Conservation (phyloP, 83 land plant species). For the Thuja plicata region DNA sequence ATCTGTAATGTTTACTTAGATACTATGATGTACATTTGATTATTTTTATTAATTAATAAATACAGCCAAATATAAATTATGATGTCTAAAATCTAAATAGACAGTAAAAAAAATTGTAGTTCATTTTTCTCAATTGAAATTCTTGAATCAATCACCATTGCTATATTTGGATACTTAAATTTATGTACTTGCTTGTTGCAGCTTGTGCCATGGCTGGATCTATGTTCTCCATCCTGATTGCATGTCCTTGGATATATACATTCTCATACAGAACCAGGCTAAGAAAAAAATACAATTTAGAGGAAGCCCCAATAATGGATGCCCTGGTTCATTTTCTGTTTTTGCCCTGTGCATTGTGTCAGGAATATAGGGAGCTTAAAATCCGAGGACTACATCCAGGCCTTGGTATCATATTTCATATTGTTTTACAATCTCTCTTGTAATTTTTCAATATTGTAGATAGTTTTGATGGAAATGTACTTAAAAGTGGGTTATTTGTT, state of each 20-base stretch:
- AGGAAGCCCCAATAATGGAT: constrained; percentile 14
- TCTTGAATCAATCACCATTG: background rate
- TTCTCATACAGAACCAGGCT: constrained; percentile 18
- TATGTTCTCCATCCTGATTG: background rate
- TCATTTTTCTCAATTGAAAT: too few relatives aligned
- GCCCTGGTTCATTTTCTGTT: constrained; percentile 13
- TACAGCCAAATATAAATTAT: too few relatives aligned
- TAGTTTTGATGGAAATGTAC: too few relatives aligned
- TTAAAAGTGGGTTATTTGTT: background rate
- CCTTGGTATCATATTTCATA: background rate
- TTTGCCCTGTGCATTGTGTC: constrained; percentile 19
- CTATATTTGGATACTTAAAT: background rate
- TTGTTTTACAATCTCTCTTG: background rate
- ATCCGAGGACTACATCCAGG: constrained; percentile 18
- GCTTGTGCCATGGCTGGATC: constrained; percentile 12
- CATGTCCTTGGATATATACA: constrained; percentile 15
- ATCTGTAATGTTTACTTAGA: too few relatives aligned
- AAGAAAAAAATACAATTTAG: constrained; percentile 7
- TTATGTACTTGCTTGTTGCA: background rate
- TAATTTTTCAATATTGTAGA: background rate
- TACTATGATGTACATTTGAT: too few relatives aligned
- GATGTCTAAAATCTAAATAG: too few relatives aligned
- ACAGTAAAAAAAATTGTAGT: too few relatives aligned
- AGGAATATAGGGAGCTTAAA: constrained; percentile 25
- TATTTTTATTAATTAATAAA: too few relatives aligned